Percentiles rank a stretch among this genome's conserved stretches.
Evolutionary conservation across 768 basidiomycete species (phyloP).

Genomic region (Termitomyces sp.): DNA sequence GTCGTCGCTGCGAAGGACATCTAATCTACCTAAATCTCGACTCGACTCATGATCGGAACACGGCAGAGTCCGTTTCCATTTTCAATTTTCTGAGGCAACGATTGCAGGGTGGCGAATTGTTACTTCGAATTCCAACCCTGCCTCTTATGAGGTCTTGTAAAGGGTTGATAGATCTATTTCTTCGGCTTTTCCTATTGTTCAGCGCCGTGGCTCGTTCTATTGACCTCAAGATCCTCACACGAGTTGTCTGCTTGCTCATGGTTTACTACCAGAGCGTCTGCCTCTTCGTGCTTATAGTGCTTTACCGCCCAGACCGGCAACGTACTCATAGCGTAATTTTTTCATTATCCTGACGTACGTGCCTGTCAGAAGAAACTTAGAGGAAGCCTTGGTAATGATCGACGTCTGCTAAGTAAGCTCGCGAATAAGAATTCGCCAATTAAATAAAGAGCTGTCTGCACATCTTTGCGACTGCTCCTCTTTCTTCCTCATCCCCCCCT

Average conservation of each 20-base stretch:
- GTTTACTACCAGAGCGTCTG: background rate
- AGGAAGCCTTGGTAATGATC: background rate
- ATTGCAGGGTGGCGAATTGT: too few species aligned
- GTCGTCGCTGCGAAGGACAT: too few species aligned
- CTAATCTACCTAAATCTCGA: too few species aligned
- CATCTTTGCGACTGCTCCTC: background rate
- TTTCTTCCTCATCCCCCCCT: background rate
- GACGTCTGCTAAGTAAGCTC: background rate
- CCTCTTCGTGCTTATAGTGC: background rate
- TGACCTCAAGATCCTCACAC: background rate
- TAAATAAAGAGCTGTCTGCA: background rate
- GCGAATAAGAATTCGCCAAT: background rate
- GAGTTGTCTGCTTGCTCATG: background rate
- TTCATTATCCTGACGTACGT: background rate
- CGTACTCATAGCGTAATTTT: background rate
- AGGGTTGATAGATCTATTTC: background rate
- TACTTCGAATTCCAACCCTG: too few species aligned
- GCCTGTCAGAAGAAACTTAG: background rate
- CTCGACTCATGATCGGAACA: too few species aligned
- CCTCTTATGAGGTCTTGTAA: too few species aligned
- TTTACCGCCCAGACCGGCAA: background rate
- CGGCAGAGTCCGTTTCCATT: too few species aligned
- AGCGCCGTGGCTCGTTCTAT: background rate
- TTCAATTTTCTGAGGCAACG: too few species aligned
- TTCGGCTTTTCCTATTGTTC: background rate